These are phyloP conservation scores for Emergomyces orientalis DNA, from an alignment of 2,329 filamentous ascomycete species.

Conservation along the genomic window DNA sequence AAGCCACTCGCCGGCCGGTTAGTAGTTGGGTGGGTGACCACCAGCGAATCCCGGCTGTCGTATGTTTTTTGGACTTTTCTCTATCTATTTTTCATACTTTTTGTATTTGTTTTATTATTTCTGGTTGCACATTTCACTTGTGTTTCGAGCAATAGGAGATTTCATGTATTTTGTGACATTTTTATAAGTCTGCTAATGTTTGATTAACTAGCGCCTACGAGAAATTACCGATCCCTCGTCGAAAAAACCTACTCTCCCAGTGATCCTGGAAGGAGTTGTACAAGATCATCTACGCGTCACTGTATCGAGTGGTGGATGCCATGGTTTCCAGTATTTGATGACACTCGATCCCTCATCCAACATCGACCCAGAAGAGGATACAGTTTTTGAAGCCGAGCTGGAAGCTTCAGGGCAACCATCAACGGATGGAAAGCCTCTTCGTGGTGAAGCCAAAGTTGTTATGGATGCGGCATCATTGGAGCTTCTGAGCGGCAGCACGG, in stretches of 20 bases:
- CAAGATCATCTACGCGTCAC: constrained; percentile 80
- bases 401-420: constrained; percentile 21
- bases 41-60: constrained; percentile 39
- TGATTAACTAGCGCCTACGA: constrained; percentile 49
- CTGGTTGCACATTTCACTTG: not conserved
- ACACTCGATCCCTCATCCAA: constrained; percentile 55
- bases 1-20: constrained; percentile 39
- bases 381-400: constrained; percentile 63
- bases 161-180: not conserved
- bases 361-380: constrained; percentile 67
- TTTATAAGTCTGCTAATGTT: constrained; percentile 10
- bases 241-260: constrained; percentile 32
- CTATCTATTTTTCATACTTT: constrained; percentile 15
- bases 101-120: not conserved
- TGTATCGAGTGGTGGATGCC: constrained; percentile 88
- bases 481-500: constrained; percentile 81
- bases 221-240: constrained; percentile 54
- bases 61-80: constrained; percentile 27
- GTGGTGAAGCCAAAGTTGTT: constrained; percentile 63
- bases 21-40: constrained; percentile 42
- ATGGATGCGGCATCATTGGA: constrained; percentile 83
- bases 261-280: constrained; percentile 43
- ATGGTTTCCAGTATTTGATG: constrained; percentile 98
- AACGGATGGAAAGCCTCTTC: constrained; percentile 29
- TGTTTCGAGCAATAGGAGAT: not conserved